Evolutionary conservation across 768 basidiomycete genomes (phyloP).

Genomic region (Phaffia tasmanica): DNA sequence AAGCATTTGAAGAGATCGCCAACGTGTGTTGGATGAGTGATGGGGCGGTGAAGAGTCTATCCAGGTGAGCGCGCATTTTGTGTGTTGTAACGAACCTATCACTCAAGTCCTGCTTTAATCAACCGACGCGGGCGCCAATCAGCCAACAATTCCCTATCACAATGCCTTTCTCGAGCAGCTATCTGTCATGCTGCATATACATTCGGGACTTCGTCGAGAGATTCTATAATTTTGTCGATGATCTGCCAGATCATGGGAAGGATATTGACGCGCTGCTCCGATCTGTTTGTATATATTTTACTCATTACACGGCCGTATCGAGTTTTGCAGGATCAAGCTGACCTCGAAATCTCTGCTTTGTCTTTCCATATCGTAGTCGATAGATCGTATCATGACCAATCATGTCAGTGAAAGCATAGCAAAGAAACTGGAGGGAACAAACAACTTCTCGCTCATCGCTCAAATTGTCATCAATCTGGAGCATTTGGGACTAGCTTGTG

Average conservation of each 20-base stretch:
- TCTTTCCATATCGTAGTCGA: slow-evolving; percentile 47
- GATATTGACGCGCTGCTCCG: slow-evolving; percentile 84
- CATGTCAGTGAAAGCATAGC: slow-evolving; percentile 63
- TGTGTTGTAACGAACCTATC: slow-evolving; percentile 35
- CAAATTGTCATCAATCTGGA: slow-evolving; percentile 88
- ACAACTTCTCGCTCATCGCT: slow-evolving; percentile 76
- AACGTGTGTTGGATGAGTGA: slow-evolving; percentile 69
- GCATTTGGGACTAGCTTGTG: slow-evolving; percentile 74
- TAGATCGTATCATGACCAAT: slow-evolving; percentile 68
- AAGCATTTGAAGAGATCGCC: slow-evolving; percentile 63
- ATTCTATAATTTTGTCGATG: slow-evolving; percentile 93
- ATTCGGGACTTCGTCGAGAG: slow-evolving; percentile 82
- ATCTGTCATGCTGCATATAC: slow-evolving; percentile 88
- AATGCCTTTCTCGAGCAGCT: slow-evolving; percentile 90
- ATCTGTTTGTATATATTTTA: slow-evolving; percentile 48
- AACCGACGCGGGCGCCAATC: not conserved
- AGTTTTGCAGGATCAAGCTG: slow-evolving; percentile 1
- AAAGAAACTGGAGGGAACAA: slow-evolving; percentile 59
- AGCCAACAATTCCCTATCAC: slow-evolving; percentile 57
- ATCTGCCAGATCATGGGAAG: slow-evolving; percentile 78
- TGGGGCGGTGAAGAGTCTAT: slow-evolving; percentile 49
- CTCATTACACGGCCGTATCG: not conserved
- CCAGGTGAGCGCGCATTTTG: slow-evolving; percentile 31
- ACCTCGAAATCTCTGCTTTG: not conserved
- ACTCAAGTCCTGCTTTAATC: not conserved